Evolutionary conservation across 1,284 basidiomycete genomes (phyloP).

Genomic region (Trichosporon sp.): DNA sequence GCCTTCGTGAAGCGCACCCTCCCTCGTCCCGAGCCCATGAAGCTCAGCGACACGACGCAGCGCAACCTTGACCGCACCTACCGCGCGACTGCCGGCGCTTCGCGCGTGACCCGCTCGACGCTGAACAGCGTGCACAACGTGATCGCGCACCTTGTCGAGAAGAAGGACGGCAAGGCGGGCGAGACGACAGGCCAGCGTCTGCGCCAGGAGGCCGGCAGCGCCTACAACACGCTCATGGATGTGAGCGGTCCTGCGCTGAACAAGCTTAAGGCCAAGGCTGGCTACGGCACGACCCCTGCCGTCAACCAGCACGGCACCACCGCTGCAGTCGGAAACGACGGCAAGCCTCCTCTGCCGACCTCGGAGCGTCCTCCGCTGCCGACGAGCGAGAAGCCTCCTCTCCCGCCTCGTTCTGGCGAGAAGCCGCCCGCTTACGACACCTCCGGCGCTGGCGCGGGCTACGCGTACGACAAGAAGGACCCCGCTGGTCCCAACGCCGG

Average conservation of each 20-base stretch:
- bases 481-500: background rate
- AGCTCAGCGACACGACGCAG: background rate
- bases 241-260: background rate
- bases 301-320: background rate
- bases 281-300: background rate
- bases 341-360: background rate
- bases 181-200: background rate
- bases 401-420: background rate
- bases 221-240: conserved; percentile 7
- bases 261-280: background rate
- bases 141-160: conserved; percentile 5
- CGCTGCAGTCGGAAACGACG: background rate
- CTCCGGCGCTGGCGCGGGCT: background rate
- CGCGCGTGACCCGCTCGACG: conserved; percentile 9
- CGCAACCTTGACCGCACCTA: conserved; percentile 5
- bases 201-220: background rate
- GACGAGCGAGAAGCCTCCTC: background rate
- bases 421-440: background rate
- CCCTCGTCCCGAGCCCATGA: conserved; percentile 14
- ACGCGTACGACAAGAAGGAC: background rate
- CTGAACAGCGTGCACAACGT: conserved; percentile 12
- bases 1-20: conserved; percentile 53
- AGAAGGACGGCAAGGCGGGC: conserved; percentile 3
- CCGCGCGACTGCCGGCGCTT: background rate
- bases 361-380: background rate